phyloP scores from a whole-genome alignment of 257 asterid species.

The Plantago elongata region DNA sequence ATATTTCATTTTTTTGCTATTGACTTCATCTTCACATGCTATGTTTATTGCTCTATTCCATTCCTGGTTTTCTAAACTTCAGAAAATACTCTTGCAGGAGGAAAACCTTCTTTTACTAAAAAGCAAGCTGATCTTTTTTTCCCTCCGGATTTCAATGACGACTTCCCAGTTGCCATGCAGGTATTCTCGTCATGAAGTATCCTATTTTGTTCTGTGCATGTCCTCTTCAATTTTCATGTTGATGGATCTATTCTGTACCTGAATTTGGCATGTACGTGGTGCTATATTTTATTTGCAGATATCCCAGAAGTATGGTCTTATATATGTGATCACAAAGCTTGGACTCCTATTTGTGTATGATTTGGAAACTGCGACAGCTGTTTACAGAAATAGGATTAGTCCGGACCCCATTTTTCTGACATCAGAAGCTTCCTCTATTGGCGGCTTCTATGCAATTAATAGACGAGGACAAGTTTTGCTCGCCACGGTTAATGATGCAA shows the following conservation, averaged over 20 bases:
- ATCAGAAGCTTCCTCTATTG: slow-evolving; percentile 87
- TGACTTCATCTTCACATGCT: neutral
- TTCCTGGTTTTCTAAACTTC: slow-evolving; percentile 15
- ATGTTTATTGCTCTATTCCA: neutral
- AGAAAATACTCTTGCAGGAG: slow-evolving; percentile 54
- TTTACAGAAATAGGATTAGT: slow-evolving; percentile 95
- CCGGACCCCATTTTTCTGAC: slow-evolving; percentile 97
- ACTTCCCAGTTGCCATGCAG: slow-evolving; percentile 99
- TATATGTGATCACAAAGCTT: slow-evolving; percentile 94
- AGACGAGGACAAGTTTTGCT: slow-evolving; percentile 97
- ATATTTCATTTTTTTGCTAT: too few species aligned
- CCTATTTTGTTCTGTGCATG: slow-evolving; percentile 3
- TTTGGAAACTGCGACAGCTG: slow-evolving; percentile 92
- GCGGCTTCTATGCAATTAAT: slow-evolving; percentile 95
- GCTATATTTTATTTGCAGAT: slow-evolving; percentile 48
- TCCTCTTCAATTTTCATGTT: slow-evolving; percentile 5
- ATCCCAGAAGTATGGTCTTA: slow-evolving; percentile 84
- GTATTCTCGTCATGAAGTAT: slow-evolving; percentile 31
- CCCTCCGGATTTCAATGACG: slow-evolving; percentile 96
- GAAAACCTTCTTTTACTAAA: slow-evolving; percentile 87
- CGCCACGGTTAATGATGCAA: slow-evolving; percentile 92
- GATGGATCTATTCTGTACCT: slow-evolving; percentile 12
- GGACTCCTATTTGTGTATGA: slow-evolving; percentile 98
- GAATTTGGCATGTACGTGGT: slow-evolving; percentile 14
- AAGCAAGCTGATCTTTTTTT: slow-evolving; percentile 98